Evolutionary conservation across 305 asterid species (phyloP), one percentile per base, ranked within the genome.

Genomic region (Fraxinus angustifolia): DNA sequence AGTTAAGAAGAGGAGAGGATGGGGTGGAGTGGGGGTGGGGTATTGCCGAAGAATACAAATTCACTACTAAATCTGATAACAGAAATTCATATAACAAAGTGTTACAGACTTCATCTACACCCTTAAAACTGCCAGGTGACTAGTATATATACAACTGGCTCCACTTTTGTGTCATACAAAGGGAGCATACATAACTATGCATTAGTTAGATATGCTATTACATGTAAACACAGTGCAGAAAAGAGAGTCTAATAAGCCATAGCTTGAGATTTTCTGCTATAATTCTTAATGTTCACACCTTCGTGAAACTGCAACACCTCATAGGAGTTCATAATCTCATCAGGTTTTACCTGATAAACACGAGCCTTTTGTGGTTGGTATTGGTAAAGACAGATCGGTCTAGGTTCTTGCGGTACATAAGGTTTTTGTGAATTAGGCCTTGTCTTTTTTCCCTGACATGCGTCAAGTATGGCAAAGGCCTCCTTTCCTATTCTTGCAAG

Each of bases 341-440:
- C 16, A 8, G 85, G 88, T 42, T 80, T 84, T n/a, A 84, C 80
- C 84, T 31, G 82, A 73, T 78, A 76, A 31, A 86, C 71, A 8
- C 17, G 87, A 10, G 78, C 30, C 70, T 53, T 73, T 74, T 86
- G 85, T 38, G 87, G 89, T 78, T 76, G 90, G 76, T 86, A 86
- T 48, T 82, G 86, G 50, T 82, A 78, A 50, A 84, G 40, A 48
- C 91, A 87, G 4, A 70, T 82, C 50, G 2, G 79, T 80, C 33
- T 67, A 8, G 74, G 79, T 31, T 38, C 34, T 8, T 62, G 79
- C 19, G 80, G 74, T 56, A 38, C 34, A 31, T 31, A 31, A 8
- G 81, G 76, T 16, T 76, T 81, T 30, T 77, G 62, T 5, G 67
- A 28, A 45, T 76, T 17, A 6, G 16, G 21, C 60, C 50, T 81